Evolutionary conservation across 345 rosid species (phyloP), one percentile per base, ranked within the genome.

Genomic region (Mercurialis annua): DNA sequence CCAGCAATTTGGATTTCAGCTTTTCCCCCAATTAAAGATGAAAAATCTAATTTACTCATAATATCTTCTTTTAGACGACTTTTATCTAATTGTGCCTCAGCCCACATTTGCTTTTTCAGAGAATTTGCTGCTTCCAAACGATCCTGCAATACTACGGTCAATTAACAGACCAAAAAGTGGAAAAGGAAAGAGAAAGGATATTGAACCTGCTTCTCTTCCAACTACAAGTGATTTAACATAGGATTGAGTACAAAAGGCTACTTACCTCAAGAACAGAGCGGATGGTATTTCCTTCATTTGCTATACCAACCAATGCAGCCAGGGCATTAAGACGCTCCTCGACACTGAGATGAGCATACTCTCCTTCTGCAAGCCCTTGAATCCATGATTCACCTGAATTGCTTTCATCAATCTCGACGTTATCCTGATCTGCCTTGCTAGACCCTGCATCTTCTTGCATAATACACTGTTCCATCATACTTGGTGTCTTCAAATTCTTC

Each of bases 71-170:
- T 92, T 82, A 87, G 71, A 44, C 92, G 87, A 83, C 86, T 84
- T 78, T 82, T 92, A 79, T 92, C 99, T 74, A 87, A 76, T 62
- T 95, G 99, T 51, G 96, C 96, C 82, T 92, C 99, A 6, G 89
- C 87, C 99, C 96, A 95, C 92, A 95, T 92, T 77, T 95, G 98
- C 75, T 88, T 95, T 81, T 95, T 95, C 72, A 95, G 91, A 81
- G 96, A 82, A 83, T 84, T 92, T 73, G 99, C 94, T 47, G 94
- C 96, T 81, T 95, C 99, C 84, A 95, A 69, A 44, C 99, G 98
- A 43, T 95, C 99, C 99, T 95, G 90, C 55, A 30, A 74, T 71
- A 67, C 44, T 30, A 67, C 76, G 67, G 71, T 14, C 64, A 29
- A 73, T 59, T 62, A 44, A 60, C 21, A 60, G 1, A 43, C 47